Evolutionary conservation across 2,329 filamentous ascomycete species (phyloP), one percentile per base, ranked within the genome.

Genomic region (Lojkania enalia): DNA sequence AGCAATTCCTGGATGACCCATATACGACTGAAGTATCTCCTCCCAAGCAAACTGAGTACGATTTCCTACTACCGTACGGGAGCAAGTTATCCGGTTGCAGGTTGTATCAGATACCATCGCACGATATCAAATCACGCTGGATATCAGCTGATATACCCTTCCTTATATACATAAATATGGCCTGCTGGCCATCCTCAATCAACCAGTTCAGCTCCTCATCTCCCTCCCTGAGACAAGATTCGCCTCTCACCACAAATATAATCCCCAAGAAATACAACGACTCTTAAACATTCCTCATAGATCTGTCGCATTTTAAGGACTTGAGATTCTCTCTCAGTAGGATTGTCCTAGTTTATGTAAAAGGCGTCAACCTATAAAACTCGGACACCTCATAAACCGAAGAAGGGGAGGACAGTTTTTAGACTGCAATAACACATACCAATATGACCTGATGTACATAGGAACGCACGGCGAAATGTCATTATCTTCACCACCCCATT

Each of bases 361-460:
- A 60, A 18, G 1, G 57, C 55, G 42, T 62, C 58, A 1, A 57
- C 29, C 54, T 55, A 59, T 0, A 60, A 21, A 2, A 37, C 9
- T 60, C 60, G 9, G 5, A 36, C 12, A 23, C 31, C n/a, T 18
- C 20, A 41, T 20, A 20, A 42, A 51, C 16, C 29, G 35, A 49
- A 68, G 55, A 52, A 66, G 55, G 1, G 49, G 48, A 32, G 38
- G 46, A 42, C 63, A 67, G 27, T 67, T 69, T 4, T 47, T 51
- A 0, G 60, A 66, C 20, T 61, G 60, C 2, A 64, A 39, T 1
- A 60, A 25, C 0, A 66, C 42, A 30, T 67, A 61, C 57, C 62
- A 67, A 21, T 51, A 62, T 0, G 37, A 21, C 1, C 60, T 62
- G 15, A 55, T 41, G 15, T 62, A 66, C 7, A 64, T 43, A 16